Conservation (phyloP, 2,329 filamentous ascomycete genomes). For the Ampelomyces quisqualis region DNA sequence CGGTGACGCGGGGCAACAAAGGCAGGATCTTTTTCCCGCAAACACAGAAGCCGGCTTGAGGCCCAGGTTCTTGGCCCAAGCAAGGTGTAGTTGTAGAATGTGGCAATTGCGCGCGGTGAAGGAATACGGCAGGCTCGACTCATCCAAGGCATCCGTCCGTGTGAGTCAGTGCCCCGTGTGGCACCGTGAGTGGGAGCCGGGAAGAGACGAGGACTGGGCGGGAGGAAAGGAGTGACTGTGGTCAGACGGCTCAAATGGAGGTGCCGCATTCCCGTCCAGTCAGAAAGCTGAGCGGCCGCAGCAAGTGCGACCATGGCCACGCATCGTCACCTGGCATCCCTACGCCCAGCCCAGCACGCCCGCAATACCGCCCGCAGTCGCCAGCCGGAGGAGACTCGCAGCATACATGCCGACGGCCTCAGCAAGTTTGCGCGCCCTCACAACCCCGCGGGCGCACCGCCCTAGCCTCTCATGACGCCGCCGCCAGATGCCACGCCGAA, state of each 20-base stretch:
- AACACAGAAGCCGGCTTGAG: neutral
- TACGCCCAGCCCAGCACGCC: slow-evolving; percentile 5
- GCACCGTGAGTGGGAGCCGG: too few species aligned
- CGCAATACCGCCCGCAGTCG: neutral
- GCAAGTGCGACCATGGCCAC: slow-evolving; percentile 25
- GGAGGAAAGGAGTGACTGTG: slow-evolving; percentile 1
- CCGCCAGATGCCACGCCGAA: slow-evolving; percentile 43
- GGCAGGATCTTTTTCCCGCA: neutral
- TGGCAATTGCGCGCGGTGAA: slow-evolving; percentile 29
- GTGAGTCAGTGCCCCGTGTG: too few species aligned
- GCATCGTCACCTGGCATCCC: slow-evolving; percentile 13
- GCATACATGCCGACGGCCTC: slow-evolving; percentile 40
- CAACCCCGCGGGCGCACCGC: slow-evolving; percentile 38
- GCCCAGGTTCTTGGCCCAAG: slow-evolving; percentile 4
- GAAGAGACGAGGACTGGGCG: too few species aligned
- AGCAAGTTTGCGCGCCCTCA: slow-evolving; percentile 31
- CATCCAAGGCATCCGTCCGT: slow-evolving; percentile 34
- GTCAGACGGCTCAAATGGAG: slow-evolving; percentile 26
- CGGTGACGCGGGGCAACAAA: slow-evolving; percentile 7
- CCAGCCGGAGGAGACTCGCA: slow-evolving; percentile 2
- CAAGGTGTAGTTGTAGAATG: slow-evolving; percentile 23
- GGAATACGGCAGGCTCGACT: slow-evolving; percentile 33
- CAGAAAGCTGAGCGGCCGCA: slow-evolving; percentile 38
- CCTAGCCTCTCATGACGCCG: slow-evolving; percentile 45
- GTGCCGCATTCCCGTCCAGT: slow-evolving; percentile 34